Percentiles rank a stretch among this genome's conserved stretches.
Conservation (phyloP, 306 rosid genomes). For the apple (Malus domestica) region DNA sequence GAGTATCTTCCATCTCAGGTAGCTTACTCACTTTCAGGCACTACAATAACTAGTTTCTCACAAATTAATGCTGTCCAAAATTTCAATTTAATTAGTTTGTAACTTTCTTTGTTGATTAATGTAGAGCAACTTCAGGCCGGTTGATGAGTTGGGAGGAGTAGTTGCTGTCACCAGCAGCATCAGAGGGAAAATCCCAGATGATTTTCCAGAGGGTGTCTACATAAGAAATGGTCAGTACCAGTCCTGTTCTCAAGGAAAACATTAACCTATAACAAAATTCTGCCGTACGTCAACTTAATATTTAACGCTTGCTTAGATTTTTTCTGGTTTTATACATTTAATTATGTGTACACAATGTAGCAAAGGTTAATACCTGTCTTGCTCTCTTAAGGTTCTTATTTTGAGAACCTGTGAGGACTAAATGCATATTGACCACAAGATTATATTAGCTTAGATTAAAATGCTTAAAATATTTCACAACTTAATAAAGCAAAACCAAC, state of each 20-base stretch:
- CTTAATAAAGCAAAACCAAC: too few relatives aligned
- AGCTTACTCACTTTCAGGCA: not conserved
- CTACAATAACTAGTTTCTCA: not conserved
- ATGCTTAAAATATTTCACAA: too few relatives aligned
- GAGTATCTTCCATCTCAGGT: slow-evolving; percentile 65
- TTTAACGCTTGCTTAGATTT: not conserved
- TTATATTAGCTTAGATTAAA: too few relatives aligned
- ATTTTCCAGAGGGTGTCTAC: slow-evolving; percentile 49
- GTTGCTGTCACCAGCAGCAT: slow-evolving; percentile 16
- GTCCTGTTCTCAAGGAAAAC: too few relatives aligned
- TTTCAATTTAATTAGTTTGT: not conserved
- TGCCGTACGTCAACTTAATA: not conserved
- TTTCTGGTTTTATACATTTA: not conserved
- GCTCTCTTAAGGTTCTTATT: too few relatives aligned
- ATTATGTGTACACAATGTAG: too few relatives aligned
- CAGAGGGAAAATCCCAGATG: slow-evolving; percentile 33
- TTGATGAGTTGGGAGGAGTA: slow-evolving; percentile 42
- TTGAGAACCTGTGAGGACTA: too few relatives aligned
- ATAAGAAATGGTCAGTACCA: slow-evolving; percentile 47
- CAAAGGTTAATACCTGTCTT: too few relatives aligned
- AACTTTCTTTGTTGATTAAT: not conserved
- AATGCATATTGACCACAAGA: too few relatives aligned
- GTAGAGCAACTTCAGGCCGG: slow-evolving; percentile 52
- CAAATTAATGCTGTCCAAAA: not conserved
- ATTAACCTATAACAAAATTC: not conserved